Conservation (phyloP, 805 yeast species). For the Candida fluviatilis region DNA sequence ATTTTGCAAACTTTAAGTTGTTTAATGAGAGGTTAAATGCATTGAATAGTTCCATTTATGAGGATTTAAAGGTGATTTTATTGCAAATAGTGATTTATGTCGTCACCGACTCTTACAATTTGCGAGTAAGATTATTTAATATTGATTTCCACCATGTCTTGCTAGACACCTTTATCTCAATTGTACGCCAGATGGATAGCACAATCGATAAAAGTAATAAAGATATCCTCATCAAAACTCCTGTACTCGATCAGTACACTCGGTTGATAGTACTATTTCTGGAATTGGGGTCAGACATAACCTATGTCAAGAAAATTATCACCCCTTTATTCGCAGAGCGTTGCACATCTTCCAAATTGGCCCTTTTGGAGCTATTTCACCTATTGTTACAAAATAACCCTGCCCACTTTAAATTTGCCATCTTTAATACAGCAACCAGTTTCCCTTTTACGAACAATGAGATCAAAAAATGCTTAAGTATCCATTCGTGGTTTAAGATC, state of each 20-base stretch:
- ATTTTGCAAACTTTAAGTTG: slow-evolving; percentile 7
- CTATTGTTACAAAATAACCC: slow-evolving; percentile 18
- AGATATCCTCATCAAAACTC: slow-evolving; percentile 7
- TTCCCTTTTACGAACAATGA: slow-evolving; percentile 10
- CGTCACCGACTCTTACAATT: slow-evolving; percentile 19
- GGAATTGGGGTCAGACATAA: slow-evolving; percentile 32
- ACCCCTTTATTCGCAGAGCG: slow-evolving; percentile 11
- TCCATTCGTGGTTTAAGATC: slow-evolving; percentile 40
- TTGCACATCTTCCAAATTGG: slow-evolving; percentile 9
- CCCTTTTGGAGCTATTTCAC: slow-evolving; percentile 20
- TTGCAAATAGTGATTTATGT: slow-evolving; percentile 21
- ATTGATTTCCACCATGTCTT: not conserved
- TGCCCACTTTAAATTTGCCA: slow-evolving; percentile 24
- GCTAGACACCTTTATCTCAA: not conserved
- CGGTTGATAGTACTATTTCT: slow-evolving; percentile 22
- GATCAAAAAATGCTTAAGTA: slow-evolving; percentile 22
- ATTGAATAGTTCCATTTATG: slow-evolving; percentile 19
- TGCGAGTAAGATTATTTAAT: slow-evolving; percentile 18
- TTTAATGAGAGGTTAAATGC: slow-evolving; percentile 12
- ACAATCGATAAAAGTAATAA: not conserved
- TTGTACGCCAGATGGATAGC: not conserved
- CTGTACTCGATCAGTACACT: slow-evolving; percentile 15
- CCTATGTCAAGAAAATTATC: slow-evolving; percentile 16
- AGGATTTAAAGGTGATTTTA: slow-evolving; percentile 26
- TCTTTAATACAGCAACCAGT: slow-evolving; percentile 18